phyloP scores from a whole-genome alignment of 169 alveolate species.

The Eimeria sp. region DNA sequence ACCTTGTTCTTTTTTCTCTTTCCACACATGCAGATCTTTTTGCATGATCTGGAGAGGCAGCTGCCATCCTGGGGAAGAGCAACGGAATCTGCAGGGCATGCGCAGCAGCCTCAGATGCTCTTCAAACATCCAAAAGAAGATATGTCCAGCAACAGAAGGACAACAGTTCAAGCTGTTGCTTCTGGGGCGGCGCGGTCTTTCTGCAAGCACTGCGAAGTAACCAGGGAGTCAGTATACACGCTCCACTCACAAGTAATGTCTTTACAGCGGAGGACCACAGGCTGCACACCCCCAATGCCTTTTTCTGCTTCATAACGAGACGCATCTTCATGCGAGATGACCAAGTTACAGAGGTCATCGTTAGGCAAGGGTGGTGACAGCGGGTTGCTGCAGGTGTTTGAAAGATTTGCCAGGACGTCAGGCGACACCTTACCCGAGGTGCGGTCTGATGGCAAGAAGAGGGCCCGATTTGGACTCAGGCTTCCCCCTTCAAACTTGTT shows the following conservation, averaged over 20 bases:
- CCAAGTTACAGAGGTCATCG: background rate
- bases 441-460: constrained; percentile 29
- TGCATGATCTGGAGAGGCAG: background rate
- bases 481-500: constrained; percentile 3
- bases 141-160: background rate
- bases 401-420: background rate
- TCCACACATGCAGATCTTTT: background rate
- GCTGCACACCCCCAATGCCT: background rate
- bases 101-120: background rate
- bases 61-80: constrained; percentile 25
- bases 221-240: background rate
- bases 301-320: background rate
- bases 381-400: background rate
- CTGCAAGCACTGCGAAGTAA: background rate
- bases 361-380: constrained; percentile 32
- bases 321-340: background rate
- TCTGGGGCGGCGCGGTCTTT: background rate
- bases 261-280: constrained; percentile 37
- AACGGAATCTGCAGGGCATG: constrained; percentile 33
- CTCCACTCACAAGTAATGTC: constrained; percentile 25
- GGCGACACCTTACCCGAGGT: constrained; percentile 52
- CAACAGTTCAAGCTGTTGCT: background rate
- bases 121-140: background rate
- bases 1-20: background rate
- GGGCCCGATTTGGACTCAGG: constrained; percentile 16